Conservation (phyloP, 2,329 filamentous ascomycete species). For the Ophiostoma novo-ulmi region DNA sequence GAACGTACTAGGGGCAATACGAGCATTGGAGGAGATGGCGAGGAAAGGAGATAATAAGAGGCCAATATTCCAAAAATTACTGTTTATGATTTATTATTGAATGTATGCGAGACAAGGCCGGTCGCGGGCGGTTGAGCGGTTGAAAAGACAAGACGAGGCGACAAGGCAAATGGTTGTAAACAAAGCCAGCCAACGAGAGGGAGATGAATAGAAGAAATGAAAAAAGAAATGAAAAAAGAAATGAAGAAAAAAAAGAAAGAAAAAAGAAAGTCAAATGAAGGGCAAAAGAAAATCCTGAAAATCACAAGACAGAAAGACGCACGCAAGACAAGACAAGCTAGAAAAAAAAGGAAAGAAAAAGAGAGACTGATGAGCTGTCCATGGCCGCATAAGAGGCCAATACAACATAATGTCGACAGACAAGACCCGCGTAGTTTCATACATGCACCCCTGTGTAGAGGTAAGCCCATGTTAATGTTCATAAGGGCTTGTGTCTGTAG, state of each 20-base stretch:
- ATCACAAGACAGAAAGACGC: neutral
- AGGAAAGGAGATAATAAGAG: neutral
- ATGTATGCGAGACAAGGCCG: neutral
- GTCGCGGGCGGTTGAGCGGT: neutral
- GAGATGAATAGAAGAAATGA: neutral
- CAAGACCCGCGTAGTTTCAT: neutral
- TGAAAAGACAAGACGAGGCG: neutral
- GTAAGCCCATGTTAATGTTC: neutral
- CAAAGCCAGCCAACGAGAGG: too few species aligned
- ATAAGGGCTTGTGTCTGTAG: too few species aligned
- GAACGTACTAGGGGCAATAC: neutral
- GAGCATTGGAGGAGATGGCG: neutral
- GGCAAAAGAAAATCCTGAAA: neutral
- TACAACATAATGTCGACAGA: constrained; percentile 10
- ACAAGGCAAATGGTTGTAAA: neutral
- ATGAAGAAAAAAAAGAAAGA: neutral
- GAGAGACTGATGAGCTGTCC: constrained; percentile 17
- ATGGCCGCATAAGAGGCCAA: constrained; percentile 12
- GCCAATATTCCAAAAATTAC: too few species aligned
- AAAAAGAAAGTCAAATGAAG: neutral
- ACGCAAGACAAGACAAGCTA: neutral
- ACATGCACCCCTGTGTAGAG: neutral
- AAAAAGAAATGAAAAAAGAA: neutral
- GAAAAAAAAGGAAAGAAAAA: neutral
- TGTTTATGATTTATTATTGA: neutral